A percentile compares a stretch with the other conserved stretches of the same genome.
Conservation (phyloP, 352 stramenopile genomes). For the Pythium grandisporangium region DNA sequence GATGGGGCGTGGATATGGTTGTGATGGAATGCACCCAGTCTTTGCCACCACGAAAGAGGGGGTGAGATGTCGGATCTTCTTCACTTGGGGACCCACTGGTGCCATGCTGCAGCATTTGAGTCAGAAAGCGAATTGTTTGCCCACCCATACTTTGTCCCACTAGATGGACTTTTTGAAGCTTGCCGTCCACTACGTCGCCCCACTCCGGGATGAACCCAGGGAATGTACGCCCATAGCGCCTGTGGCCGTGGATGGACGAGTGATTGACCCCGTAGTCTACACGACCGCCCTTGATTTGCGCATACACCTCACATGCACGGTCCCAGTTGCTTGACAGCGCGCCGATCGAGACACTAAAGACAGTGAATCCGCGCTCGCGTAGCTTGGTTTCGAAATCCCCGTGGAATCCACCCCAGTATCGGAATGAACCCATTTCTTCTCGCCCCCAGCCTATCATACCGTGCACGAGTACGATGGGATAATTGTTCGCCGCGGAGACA, state of each 20-base stretch:
- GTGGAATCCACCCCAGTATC: slow-evolving; percentile 7
- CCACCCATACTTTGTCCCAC: slow-evolving; percentile 12
- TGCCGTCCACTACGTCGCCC: slow-evolving; percentile 9
- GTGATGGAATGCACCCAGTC: slow-evolving; percentile 12
- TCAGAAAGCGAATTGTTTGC: slow-evolving; percentile 6
- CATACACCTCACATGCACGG: slow-evolving; percentile 18
- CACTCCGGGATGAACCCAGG: slow-evolving; percentile 16
- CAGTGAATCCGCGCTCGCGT: slow-evolving; percentile 8
- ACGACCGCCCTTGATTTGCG: slow-evolving; percentile 13
- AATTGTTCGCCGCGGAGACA: background rate
- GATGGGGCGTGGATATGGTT: slow-evolving; percentile 4
- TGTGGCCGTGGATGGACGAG: slow-evolving; percentile 3
- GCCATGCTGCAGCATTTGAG: slow-evolving; percentile 7
- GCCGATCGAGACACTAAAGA: slow-evolving; percentile 4
- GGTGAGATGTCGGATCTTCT: slow-evolving; percentile 3
- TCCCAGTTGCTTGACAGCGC: slow-evolving; percentile 17
- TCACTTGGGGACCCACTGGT: background rate
- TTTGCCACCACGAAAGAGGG: slow-evolving; percentile 8
- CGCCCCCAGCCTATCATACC: slow-evolving; percentile 3
- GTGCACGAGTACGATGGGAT: slow-evolving; percentile 12
- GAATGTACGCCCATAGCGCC: slow-evolving; percentile 28
- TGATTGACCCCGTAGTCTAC: slow-evolving; percentile 17
- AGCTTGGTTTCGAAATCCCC: slow-evolving; percentile 5
- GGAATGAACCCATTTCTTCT: background rate
- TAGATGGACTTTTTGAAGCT: slow-evolving; percentile 17